Evolutionary conservation across 2,329 filamentous ascomycete species (phyloP), one percentile per base, ranked within the genome.

Genomic region (Sclerotinia spermophila): DNA sequence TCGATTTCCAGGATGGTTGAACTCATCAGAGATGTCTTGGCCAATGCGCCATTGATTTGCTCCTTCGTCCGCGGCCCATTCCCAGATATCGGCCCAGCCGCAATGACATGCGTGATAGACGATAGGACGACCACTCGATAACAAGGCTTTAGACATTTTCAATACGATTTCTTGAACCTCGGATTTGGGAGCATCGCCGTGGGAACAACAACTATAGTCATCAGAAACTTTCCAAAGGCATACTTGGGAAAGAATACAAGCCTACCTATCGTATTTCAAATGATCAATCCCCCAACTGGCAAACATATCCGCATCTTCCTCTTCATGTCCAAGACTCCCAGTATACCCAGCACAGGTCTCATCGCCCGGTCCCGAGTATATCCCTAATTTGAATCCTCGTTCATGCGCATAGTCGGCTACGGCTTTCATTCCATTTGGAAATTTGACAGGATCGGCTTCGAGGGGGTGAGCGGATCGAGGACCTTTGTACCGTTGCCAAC

Each of bases 251-350:
- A 51, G 45, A n/a, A 13, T 13, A 35, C 2, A 59, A 42, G 13
- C 76, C 87, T 87, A 76, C 77, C 87, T 87, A 75, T 88, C 86
- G 74, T 86, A 87, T 78, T 87, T 88, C 24, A 87, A 77, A 71
- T 87, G 88, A 75, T 89, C 86, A 68, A 89, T 82, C 1, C 84
- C 86, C 87, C 87, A 89, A 35, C 82, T 81, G 1, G 85, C 84
- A 76, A 86, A 89, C 0, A 85, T 84, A 59, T 83, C 78, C 2
- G 87, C 88, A 77, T 90, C 89, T 24, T 86, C 79, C 1, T 82
- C 79, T 73, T 91, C 88, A 73, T 85, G 84, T 0, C 85, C 87
- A 17, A 87, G 76, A 71, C 84, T 86, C 1, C 84, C 88, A 21
- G 86, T 72, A 35, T 76, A 75, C 0, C 72, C 73, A n/a, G 71